Evolutionary conservation across 1,139 yeast species (phyloP).

Genomic region (Wickerhamiella infanticola): DNA sequence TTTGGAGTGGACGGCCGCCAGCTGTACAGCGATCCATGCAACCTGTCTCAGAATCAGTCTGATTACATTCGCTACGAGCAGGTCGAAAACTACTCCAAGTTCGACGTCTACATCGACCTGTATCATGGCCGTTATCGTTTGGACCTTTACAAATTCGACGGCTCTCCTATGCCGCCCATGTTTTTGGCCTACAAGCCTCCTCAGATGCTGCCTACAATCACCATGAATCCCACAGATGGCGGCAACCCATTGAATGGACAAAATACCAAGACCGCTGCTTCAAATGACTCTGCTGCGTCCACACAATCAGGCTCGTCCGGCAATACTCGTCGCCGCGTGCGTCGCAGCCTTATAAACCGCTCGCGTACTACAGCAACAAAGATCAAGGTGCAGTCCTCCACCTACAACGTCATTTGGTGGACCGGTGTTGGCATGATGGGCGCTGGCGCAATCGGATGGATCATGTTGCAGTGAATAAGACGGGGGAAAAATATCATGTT

Average conservation of each 20-base stretch:
- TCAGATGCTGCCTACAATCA: slow-evolving; percentile 83
- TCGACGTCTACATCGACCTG: slow-evolving; percentile 43
- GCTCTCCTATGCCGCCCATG: slow-evolving; percentile 69
- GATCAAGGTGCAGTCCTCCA: slow-evolving; percentile 26
- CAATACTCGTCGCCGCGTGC: slow-evolving; percentile 28
- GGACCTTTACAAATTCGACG: slow-evolving; percentile 67
- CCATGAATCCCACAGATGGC: slow-evolving; percentile 66
- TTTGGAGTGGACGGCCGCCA: slow-evolving; percentile 86
- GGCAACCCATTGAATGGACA: neutral
- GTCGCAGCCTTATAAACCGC: slow-evolving; percentile 64
- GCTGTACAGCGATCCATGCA: slow-evolving; percentile 73
- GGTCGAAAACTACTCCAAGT: slow-evolving; percentile 43
- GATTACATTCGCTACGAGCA: slow-evolving; percentile 59
- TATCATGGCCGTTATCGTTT: slow-evolving; percentile 75
- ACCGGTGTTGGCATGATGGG: slow-evolving; percentile 28
- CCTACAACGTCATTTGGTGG: slow-evolving; percentile 38
- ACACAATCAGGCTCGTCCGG: slow-evolving; percentile 13
- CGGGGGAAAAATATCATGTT: too few species aligned
- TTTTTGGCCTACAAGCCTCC: slow-evolving; percentile 90
- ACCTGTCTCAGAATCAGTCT: slow-evolving; percentile 4
- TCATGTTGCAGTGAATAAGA: slow-evolving; percentile 12
- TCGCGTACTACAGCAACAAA: slow-evolving; percentile 61
- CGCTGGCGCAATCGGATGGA: slow-evolving; percentile 29
- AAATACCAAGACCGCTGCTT: slow-evolving; percentile 12
- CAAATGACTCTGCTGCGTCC: slow-evolving; percentile 3